These are phyloP conservation scores for Rhizopogon salebrosus DNA, from an alignment of 768 basidiomycete species.

Conservation along the genomic window DNA sequence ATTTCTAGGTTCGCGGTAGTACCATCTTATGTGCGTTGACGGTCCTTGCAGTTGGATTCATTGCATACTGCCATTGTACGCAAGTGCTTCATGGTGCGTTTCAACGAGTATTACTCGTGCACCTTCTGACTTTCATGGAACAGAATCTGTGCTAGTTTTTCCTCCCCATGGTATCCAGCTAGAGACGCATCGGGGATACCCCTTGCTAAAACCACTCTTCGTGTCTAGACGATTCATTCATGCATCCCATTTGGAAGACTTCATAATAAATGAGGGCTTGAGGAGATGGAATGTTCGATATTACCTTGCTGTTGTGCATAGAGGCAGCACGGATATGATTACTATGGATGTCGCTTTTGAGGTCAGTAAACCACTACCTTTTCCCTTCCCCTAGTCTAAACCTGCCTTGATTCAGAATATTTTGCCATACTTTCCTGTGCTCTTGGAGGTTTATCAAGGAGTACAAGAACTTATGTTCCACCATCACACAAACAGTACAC, in stretches of 20 bases:
- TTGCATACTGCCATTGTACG: constrained; percentile 33
- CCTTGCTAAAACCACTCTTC: constrained; percentile 24
- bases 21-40: constrained; percentile 5
- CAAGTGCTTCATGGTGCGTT: constrained; percentile 45
- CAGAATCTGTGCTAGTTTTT: constrained; percentile 68
- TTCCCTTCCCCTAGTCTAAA: not conserved
- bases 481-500: not conserved
- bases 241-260: constrained; percentile 44
- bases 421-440: constrained; percentile 56
- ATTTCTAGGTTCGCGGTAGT: constrained; percentile 14
- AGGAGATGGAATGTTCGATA: constrained; percentile 67
- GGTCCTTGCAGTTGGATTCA: constrained; percentile 11
- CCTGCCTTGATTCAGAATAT: constrained; percentile 43
- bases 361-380: constrained; percentile 32
- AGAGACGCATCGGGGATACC: constrained; percentile 62
- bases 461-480: constrained; percentile 43
- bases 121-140: constrained; percentile 1
- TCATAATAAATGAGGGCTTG: constrained; percentile 72
- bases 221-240: constrained; percentile 56
- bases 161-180: constrained; percentile 70
- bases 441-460: constrained; percentile 55
- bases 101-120: not conserved
- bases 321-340: constrained; percentile 21
- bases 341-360: constrained; percentile 53
- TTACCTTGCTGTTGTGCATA: constrained; percentile 51